Evolutionary conservation across 306 rosid species (phyloP), one percentile per base, ranked within the genome.

Genomic region (Carpinus viminea): DNA sequence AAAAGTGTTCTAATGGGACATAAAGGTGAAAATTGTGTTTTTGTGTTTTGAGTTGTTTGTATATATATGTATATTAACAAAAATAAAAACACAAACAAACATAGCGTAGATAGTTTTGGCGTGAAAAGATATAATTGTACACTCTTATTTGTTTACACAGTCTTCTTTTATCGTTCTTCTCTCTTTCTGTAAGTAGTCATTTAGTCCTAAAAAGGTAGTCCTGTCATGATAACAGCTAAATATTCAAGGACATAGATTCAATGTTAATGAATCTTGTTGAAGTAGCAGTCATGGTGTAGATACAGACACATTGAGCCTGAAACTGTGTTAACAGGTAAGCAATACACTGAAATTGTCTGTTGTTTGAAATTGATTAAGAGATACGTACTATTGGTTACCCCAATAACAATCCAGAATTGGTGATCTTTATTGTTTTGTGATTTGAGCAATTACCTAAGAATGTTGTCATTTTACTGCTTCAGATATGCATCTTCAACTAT

Each of bases 361-460:
- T 28, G 41, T 68, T 68, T 18, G 17, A 68, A 68, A 65, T 36
- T 65, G 70, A 65, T 65, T 16, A 34, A 16, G 70, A 65, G 46
- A 36, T 7, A 3, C 16, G 43, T 36, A 8, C 21, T 65, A 15
- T 16, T 36, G 36, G 72, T 68, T 68, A 9, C 9, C 72, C 4
- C 28, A 9, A 68, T 18, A 41, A 18, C 9, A 50, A 66, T 38
- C 18, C 71, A 8, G 50, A 18, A 66, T 66, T 1, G 26, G 43
- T 18, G 13, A 36, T 36, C 24, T 66, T 68, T 68, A 13, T 18
- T 68, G 28, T 18, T 20, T 18, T 43, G 18, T 41, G 72, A 62
- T 17, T 66, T 66, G 24, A n/a, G 36, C 17, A 2, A n/a, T 65
- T 36, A 34, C 43, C 20, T 16, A 65, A 65, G 20, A 17, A 65